These are phyloP conservation scores for Chlorella sorokiniana DNA, from an alignment of 139 green algal species.

Conservation along the genomic window DNA sequence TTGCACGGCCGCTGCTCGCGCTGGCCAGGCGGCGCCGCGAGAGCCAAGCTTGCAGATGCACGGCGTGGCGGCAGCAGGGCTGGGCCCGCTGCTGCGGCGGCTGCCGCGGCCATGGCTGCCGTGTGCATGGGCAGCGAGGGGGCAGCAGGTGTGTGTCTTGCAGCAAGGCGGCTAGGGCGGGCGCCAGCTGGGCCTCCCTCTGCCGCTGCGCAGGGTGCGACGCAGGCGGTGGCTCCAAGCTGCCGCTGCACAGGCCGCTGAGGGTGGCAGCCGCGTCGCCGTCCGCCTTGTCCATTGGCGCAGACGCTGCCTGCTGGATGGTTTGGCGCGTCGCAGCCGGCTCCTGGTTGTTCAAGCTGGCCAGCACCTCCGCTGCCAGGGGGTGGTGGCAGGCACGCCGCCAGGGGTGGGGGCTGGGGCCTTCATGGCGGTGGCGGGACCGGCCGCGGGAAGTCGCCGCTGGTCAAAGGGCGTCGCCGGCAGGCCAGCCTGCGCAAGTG, in stretches of 20 bases:
- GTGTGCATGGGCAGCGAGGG: not conserved
- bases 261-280: conserved; percentile 14
- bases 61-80: conserved; percentile 12
- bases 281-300: not conserved
- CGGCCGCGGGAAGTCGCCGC: not conserved
- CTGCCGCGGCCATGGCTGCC: conserved; percentile 26
- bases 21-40: not conserved
- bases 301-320: not conserved
- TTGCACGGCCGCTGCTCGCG: conserved; percentile 63
- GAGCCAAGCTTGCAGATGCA: not conserved
- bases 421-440: conserved; percentile 9
- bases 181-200: not conserved
- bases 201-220: not conserved
- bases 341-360: conserved; percentile 26
- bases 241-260: not conserved
- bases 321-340: not conserved
- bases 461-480: conserved; percentile 36
- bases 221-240: not conserved
- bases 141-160: not conserved
- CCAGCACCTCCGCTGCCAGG: conserved; percentile 40
- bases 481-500: conserved; percentile 13
- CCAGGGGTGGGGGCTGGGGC: not conserved
- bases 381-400: conserved; percentile 38
- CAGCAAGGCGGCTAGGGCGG: conserved; percentile 2
- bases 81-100: not conserved